Evolutionary conservation across 2,329 filamentous ascomycete species (phyloP).

Genomic region (Cryphonectria nitschkei): DNA sequence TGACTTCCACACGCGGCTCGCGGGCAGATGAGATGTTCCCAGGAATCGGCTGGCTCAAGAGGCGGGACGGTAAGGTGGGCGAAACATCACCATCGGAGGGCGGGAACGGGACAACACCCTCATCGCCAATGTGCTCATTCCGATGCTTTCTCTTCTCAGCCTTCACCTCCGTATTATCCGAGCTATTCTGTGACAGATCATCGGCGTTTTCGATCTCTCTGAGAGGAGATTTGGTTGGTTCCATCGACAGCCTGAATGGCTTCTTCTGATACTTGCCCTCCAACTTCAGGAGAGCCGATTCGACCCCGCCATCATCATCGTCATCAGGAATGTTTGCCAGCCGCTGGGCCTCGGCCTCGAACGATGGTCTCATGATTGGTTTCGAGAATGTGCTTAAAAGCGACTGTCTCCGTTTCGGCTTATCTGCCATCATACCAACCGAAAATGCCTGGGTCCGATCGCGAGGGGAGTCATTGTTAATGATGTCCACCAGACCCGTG

Average conservation of each 20-base stretch:
- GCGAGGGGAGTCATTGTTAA: conserved; percentile 47
- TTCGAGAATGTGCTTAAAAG: conserved; percentile 66
- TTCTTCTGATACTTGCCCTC: conserved; percentile 80
- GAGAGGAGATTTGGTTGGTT: conserved; percentile 33
- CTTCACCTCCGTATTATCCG: conserved; percentile 31
- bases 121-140: conserved; percentile 49
- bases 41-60: conserved; percentile 32
- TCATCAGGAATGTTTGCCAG: conserved; percentile 89
- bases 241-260: conserved; percentile 46
- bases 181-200: conserved; percentile 13
- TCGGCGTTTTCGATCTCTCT: neutral
- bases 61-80: conserved; percentile 14
- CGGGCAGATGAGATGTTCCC: conserved; percentile 26
- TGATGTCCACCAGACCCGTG: conserved; percentile 49
- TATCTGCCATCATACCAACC: conserved; percentile 60
- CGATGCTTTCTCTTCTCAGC: conserved; percentile 52
- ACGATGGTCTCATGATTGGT: conserved; percentile 71
- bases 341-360: conserved; percentile 85
- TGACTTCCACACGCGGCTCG: conserved; percentile 40
- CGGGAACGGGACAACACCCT: conserved; percentile 40
- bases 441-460: conserved; percentile 54
- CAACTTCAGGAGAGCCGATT: conserved; percentile 88
- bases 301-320: conserved; percentile 81
- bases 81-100: conserved; percentile 31
- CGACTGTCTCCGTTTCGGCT: conserved; percentile 52